Percentiles rank a stretch among this genome's conserved stretches.
These are phyloP conservation scores for Coemansia nantahalensis DNA, from an alignment of 192 early-diverging fungal species.

Conservation along the genomic window DNA sequence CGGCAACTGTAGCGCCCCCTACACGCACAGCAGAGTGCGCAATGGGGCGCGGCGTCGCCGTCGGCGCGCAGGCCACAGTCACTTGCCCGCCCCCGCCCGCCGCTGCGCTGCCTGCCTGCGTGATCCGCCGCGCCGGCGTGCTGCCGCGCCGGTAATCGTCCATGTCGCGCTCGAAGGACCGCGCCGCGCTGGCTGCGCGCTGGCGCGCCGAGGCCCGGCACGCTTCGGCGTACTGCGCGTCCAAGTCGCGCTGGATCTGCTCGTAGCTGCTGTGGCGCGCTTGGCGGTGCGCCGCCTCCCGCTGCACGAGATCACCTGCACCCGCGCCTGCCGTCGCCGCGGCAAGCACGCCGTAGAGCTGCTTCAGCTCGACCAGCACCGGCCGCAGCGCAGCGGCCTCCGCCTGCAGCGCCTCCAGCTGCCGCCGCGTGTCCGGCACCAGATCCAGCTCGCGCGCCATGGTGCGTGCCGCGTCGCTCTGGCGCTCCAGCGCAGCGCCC, in stretches of 20 bases:
- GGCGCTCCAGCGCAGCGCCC: slow-evolving; percentile 7
- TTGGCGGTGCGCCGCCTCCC: slow-evolving; percentile 28
- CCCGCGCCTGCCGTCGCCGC: slow-evolving; percentile 2
- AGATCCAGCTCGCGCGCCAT: slow-evolving; percentile 20
- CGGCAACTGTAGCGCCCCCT: slow-evolving; percentile 4
- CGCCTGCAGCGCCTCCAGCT: slow-evolving; percentile 14
- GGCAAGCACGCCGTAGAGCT: slow-evolving; percentile 27
- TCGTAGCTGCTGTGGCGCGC: slow-evolving; percentile 33
- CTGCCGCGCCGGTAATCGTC: slow-evolving; percentile 30
- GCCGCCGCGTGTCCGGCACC: slow-evolving; percentile 12
- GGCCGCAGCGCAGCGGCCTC: slow-evolving; percentile 20
- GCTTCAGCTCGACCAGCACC: slow-evolving; percentile 15
- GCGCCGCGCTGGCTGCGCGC: slow-evolving; percentile 32
- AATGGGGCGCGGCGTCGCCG: too few species aligned
- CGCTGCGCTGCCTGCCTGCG: background rate
- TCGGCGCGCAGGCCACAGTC: background rate
- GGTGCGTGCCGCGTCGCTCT: slow-evolving; percentile 15
- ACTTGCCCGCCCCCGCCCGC: too few species aligned
- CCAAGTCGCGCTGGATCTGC: slow-evolving; percentile 41
- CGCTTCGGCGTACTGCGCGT: slow-evolving; percentile 41
- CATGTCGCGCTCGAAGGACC: slow-evolving; percentile 45
- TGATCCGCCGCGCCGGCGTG: slow-evolving; percentile 1
- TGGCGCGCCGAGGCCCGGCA: slow-evolving; percentile 21
- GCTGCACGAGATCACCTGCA: slow-evolving; percentile 20
- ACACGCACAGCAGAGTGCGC: background rate